These are phyloP conservation scores for Floccularia luteovirens DNA, from an alignment of 768 basidiomycete species.

Conservation along the genomic window DNA sequence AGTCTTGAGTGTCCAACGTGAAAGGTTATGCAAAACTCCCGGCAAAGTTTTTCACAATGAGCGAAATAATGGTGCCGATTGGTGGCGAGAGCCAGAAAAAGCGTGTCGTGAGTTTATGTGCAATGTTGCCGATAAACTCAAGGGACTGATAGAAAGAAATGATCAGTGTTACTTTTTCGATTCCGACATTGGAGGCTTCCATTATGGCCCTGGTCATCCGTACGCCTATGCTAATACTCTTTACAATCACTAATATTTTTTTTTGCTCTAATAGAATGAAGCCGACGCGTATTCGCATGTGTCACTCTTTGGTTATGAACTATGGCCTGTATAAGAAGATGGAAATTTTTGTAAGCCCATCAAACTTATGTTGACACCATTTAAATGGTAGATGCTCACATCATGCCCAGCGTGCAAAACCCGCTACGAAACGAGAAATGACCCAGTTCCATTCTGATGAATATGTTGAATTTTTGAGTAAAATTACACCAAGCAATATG, in stretches of 20 bases:
- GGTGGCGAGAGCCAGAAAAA: constrained; percentile 74
- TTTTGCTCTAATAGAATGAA: constrained; percentile 63
- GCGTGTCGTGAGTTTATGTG: constrained; percentile 66
- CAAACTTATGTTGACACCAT: background rate
- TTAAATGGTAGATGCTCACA: background rate
- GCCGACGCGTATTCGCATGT: constrained; percentile 98
- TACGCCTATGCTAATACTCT: constrained; percentile 23
- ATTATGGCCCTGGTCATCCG: constrained; percentile 98
- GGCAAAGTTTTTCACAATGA: constrained; percentile 18
- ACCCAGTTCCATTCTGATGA: constrained; percentile 99
- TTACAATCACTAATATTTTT: background rate
- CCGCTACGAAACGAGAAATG: constrained; percentile 99
- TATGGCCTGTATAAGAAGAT: constrained; percentile 99
- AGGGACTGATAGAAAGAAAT: constrained; percentile 9
- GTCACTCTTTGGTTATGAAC: constrained; percentile 99
- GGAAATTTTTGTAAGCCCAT: constrained; percentile 90
- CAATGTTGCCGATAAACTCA: constrained; percentile 5
- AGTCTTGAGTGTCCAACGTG: background rate
- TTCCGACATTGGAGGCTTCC: constrained; percentile 98
- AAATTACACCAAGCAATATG: constrained; percentile 94
- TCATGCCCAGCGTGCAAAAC: constrained; percentile 80
- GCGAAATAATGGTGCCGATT: constrained; percentile 51
- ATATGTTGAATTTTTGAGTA: constrained; percentile 94
- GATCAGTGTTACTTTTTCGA: constrained; percentile 97
- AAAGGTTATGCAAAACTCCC: background rate